Conservation (phyloP, 805 yeast genomes). For the Ogataea nitratoaversa region DNA sequence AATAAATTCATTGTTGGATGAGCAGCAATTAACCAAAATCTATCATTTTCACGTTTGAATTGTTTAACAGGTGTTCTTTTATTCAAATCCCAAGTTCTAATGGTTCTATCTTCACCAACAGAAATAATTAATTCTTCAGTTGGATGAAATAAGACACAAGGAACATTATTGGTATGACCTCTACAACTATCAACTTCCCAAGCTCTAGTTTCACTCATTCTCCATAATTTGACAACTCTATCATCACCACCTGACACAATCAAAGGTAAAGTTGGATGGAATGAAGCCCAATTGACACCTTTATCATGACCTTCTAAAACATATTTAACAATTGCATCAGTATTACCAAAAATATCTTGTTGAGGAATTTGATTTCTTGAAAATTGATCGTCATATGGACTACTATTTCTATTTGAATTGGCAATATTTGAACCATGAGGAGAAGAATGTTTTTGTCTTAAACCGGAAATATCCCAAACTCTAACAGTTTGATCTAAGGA, state of each 20-base stretch:
- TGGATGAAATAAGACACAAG: conserved; percentile 88
- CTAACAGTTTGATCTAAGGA: conserved; percentile 98
- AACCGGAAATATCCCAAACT: conserved; percentile 96
- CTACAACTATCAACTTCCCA: conserved; percentile 99
- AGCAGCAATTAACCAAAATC: conserved; percentile 88
- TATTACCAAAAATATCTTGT: conserved; percentile 91
- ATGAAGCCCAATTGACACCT: conserved; percentile 98
- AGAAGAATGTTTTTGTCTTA: conserved; percentile 93
- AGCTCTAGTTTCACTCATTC: conserved; percentile 95
- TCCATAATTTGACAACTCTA: conserved; percentile 91
- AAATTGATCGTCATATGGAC: conserved; percentile 51
- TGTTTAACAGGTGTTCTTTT: conserved; percentile 91
- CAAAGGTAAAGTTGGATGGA: conserved; percentile 94
- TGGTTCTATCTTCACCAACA: conserved; percentile 92
- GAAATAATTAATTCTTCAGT: conserved; percentile 87
- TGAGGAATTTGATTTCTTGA: conserved; percentile 63
- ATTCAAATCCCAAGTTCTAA: conserved; percentile 95
- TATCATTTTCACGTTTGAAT: conserved; percentile 87
- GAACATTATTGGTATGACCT: conserved; percentile 93
- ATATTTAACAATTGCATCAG: conserved; percentile 91
- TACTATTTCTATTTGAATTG: conserved; percentile 27
- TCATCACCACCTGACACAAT: conserved; percentile 97
- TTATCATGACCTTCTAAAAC: conserved; percentile 97
- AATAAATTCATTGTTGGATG: conserved; percentile 90
- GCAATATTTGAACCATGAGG: no score